Conservation (phyloP, 192 early-diverging fungal genomes). For the Physocladia obscura region DNA sequence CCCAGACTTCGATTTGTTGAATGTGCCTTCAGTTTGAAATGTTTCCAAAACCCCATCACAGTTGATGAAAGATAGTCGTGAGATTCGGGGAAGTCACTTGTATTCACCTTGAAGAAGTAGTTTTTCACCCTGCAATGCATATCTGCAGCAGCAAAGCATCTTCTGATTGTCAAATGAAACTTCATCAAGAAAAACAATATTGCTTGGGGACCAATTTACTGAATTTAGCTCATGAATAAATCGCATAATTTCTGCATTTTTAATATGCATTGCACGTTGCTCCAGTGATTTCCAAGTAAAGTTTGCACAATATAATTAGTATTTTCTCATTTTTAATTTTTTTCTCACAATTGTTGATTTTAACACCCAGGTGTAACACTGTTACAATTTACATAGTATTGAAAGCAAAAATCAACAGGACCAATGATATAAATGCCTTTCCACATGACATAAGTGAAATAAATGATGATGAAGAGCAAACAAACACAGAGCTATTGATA, state of each 20-base stretch:
- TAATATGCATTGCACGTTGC: neutral
- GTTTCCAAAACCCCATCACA: constrained; percentile 17
- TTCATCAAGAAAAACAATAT: constrained; percentile 34
- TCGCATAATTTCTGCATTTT: neutral
- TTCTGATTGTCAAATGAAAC: constrained; percentile 28
- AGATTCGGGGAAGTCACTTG: neutral
- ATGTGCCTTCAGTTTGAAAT: no score
- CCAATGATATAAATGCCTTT: no score
- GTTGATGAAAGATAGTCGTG: neutral
- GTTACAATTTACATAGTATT: no score
- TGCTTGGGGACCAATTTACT: neutral
- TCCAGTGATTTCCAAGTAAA: neutral
- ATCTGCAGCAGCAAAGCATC: constrained; percentile 10
- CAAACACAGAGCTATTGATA: no score
- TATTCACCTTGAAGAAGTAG: constrained; percentile 8
- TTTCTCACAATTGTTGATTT: no score
- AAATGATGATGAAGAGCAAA: no score
- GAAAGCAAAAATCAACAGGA: no score
- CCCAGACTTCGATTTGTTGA: no score
- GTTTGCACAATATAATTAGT: no score
- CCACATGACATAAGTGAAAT: no score
- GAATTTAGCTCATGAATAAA: neutral
- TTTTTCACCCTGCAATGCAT: constrained; percentile 16
- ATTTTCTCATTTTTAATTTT: no score
- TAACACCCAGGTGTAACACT: no score